Base-by-base conservation (phyloP, 1,284 basidiomycete genomes). In the Cutaneotrichosporon sp. region DNA sequence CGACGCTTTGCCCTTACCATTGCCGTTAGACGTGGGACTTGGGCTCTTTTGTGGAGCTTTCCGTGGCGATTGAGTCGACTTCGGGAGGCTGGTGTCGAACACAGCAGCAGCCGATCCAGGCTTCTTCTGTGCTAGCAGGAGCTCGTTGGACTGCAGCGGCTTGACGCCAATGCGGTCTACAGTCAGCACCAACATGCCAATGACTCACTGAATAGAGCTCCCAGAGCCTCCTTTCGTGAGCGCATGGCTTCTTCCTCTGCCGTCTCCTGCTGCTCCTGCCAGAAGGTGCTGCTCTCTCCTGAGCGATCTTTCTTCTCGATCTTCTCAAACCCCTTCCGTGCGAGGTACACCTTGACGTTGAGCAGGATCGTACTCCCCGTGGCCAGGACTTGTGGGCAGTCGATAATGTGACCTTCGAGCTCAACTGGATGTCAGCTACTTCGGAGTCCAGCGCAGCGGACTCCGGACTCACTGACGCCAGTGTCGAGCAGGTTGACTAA, bases 231-330 rank as follows among this genome's bases (percentile, higher is more conserved):
- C 64, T 81, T 81, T 21, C 80, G 65, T 61, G 74, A 73, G 21
- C 80, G 64, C 77, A 81, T 79, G 6, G 75, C 76, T 61, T 78
- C 74, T 56, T 81, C 79, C 38, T 76, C 76, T 10, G 62, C 70
- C 0, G 80, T 80, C 66, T 81, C 80, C 53, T 77, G 74, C 60
- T 80, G 78, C 52, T 80, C 77, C 56, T 79, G 76, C 79, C 79
- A 81, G 60, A 78, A 80, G 2, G 73, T 69, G 53, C 69, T 55
- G 36, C 61, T 61, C 22, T 72, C 71, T 30, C 67, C 62, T 7
- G 42, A 46, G 32, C 74, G 58, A 8, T 72, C 73, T 26, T 68
- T 68, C 63, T 73, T 73, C 38, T 74, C 71, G 1, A 71, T 65
- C 49, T 70, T 72, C 40, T 72, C 70, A 59, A 81, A 81, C 0